Evolutionary conservation across 257 asterid genomes (phyloP), one percentile per base, ranked within the genome.

Genomic region (Jacaranda mimosifolia): DNA sequence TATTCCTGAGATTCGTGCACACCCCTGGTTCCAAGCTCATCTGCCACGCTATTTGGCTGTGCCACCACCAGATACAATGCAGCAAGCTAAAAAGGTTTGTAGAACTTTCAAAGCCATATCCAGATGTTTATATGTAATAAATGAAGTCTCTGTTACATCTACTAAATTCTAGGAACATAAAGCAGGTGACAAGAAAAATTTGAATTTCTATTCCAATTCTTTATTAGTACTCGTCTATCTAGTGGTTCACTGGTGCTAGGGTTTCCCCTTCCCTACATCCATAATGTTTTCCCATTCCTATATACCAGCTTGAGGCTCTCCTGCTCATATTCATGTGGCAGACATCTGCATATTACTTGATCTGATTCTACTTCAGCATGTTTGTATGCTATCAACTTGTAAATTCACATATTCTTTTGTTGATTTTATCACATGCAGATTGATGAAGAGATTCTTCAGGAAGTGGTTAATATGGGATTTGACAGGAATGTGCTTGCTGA

Each of bases 11-110:
- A 91, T 96, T 77, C 99, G 98, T 76, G 84, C 85, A 40, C 99
- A 91, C 86, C 91, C 91, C n/a, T 96, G 99, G 99, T 96, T 96
- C 85, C 93, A 88, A 84, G 92, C 97, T 82, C 99, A 87, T 82
- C 85, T 96, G 68, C 98, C 99, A 13, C 97, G 98, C 72, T 96
- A 96, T 83, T 87, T 96, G 75, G 97, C 99, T 60, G 99, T 96
- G 64, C 91, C 98, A 66, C 98, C 99, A 19, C 99, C 99, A n/a
- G 98, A 93, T 84, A 89, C 98, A 32, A 58, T 80, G 42, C 99
- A 90, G 72, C 99, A 96, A 79, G 99, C 98, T 65, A 93, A 90
- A 84, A 96, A 93, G 98, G 99, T 93, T 40, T 58, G 60, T 63
- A 74, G 26, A 45, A 81, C 69, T 70, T 19, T 4, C 38, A 43